Evolutionary conservation across 352 stramenopile genomes (phyloP).

Genomic region (Phytophthora pisi): DNA sequence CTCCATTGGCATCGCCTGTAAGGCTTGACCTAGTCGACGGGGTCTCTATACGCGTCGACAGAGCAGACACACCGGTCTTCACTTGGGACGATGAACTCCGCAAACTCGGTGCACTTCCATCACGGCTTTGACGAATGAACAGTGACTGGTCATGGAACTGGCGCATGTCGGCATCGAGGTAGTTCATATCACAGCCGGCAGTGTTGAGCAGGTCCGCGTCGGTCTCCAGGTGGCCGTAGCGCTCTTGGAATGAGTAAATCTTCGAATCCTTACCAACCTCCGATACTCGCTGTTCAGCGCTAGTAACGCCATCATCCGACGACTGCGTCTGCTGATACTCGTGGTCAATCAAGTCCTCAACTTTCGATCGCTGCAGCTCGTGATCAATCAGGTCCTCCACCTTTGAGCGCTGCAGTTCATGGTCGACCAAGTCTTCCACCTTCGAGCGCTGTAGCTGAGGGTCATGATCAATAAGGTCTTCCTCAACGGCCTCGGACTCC

Average conservation of each 20-base stretch:
- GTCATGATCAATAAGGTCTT: slow-evolving; percentile 24
- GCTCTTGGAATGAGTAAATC: slow-evolving; percentile 17
- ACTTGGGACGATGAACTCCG: slow-evolving; percentile 23
- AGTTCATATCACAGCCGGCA: slow-evolving; percentile 59
- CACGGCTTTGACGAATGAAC: slow-evolving; percentile 37
- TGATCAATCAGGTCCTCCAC: slow-evolving; percentile 21
- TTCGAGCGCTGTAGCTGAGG: not conserved
- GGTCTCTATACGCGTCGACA: not conserved
- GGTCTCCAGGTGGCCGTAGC: slow-evolving; percentile 16
- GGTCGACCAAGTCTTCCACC: slow-evolving; percentile 10
- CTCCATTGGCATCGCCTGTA: slow-evolving; percentile 5
- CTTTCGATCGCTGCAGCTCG: not conserved
- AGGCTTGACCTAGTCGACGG: slow-evolving; percentile 3
- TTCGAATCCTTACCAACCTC: not conserved
- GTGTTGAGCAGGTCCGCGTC: slow-evolving; percentile 44
- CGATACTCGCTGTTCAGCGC: not conserved
- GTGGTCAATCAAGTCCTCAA: slow-evolving; percentile 18
- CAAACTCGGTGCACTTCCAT: slow-evolving; percentile 19
- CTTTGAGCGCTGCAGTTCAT: slow-evolving; percentile 14
- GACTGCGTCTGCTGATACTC: slow-evolving; percentile 8
- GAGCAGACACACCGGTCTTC: slow-evolving; percentile 10
- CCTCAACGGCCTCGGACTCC: slow-evolving; percentile 5
- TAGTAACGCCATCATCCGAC: slow-evolving; percentile 2
- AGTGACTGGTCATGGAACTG: slow-evolving; percentile 72
- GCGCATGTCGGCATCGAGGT: slow-evolving; percentile 73